Base-by-base conservation (phyloP, 129 eudicot species). In the Pulicaria dysenterica region DNA sequence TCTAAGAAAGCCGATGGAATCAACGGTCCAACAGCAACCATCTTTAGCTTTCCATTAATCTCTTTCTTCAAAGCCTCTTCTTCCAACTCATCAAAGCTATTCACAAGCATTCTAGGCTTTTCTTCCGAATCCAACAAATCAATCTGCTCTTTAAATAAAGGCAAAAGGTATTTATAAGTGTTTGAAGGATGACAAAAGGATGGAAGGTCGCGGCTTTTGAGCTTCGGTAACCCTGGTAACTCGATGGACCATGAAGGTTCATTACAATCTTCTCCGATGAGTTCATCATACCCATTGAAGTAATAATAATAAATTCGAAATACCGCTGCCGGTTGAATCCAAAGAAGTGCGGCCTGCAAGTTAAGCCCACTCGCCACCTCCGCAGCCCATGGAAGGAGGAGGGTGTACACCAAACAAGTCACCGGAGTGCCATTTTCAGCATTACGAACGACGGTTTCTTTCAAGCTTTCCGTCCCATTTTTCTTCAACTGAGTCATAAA, bases 301-400 rank as follows among this genome's bases (percentile, higher is more conserved):
- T 77, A 84, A 17, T 76, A 77, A 19, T 84, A 82, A 67, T 87
- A 84, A 13, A 87, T 4, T 34, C 69, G 82, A 8, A 81, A 60
- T 1, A 87, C 77, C 0, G 85, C 46, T 12, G 88, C 89, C 0
- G 95, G 91, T 62, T 88, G 91, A 24, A 85, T 88, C 91, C 95
- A 88, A 5, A 83, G 76, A 8, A 83, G 73, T 0, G 81, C 72
- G 2, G 83, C 68, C 3, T 87, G 83, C 34, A 88, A 36, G 57
- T 77, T 48, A 6, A 37, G 44, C 6, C 61, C 83, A 38, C 77
- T 73, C 6, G 85, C 86, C 73, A 85, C 88, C 69, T 73, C 73
- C 0, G 73, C 76, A 0, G 69, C 86, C 95, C 95, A 88, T 0
- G 84, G 79, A 60, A 85, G 57, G 13, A 82, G 77, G 38, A 69